phyloP scores from a whole-genome alignment of 106 monocot species.

The Dendrobium catenatum region DNA sequence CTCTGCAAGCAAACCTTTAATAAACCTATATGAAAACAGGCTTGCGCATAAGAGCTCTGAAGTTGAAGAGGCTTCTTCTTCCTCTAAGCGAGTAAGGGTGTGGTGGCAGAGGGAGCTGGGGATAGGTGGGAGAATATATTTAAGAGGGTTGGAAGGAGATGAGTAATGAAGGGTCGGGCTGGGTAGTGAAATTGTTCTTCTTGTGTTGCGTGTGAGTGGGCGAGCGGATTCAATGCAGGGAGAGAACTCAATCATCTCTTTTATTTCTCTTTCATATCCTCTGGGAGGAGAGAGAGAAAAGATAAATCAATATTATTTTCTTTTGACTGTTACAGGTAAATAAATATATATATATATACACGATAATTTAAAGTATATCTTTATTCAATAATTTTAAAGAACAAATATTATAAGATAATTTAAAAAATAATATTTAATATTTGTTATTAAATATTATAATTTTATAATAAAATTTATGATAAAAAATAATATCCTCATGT shows the following conservation, averaged over 20 bases:
- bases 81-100: not conserved
- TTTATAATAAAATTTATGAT: too few species aligned
- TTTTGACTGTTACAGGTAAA: too few species aligned
- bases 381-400: too few species aligned
- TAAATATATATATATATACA: too few species aligned
- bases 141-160: slow-evolving; percentile 9
- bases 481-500: too few species aligned
- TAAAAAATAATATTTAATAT: too few species aligned
- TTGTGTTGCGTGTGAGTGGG: slow-evolving; percentile 12
- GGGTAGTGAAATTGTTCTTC: not conserved
- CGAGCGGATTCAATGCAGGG: not conserved
- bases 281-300: not conserved
- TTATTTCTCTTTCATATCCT: slow-evolving; percentile 5
- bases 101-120: not conserved
- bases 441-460: too few species aligned
- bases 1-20: slow-evolving; percentile 45
- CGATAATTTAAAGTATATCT: too few species aligned
- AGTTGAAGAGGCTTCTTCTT: not conserved
- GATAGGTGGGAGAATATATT: not conserved
- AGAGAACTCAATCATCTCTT: slow-evolving; percentile 23
- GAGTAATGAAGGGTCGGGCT: slow-evolving; percentile 18
- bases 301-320: not conserved
- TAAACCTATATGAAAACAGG: slow-evolving; percentile 39
- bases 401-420: too few species aligned
- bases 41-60: not conserved